phyloP scores from a whole-genome alignment of 225 moss, liverwort and hornwort genomes.

The Rhytidiadelphus loreus region DNA sequence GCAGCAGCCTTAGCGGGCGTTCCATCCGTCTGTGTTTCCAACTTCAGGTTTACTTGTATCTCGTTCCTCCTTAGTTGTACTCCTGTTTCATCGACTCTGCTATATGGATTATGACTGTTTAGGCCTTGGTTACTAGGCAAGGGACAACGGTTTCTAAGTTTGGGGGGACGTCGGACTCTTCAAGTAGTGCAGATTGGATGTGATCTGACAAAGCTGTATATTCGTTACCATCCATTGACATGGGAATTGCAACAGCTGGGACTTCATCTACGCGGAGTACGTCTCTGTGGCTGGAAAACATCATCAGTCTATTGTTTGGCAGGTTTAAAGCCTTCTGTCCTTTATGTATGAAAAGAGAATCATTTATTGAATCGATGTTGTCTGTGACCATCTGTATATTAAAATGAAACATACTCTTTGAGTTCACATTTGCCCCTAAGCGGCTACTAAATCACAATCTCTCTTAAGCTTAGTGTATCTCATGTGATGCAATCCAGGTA shows the following conservation, averaged over 20 bases:
- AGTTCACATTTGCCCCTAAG: not conserved
- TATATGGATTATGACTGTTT: not conserved
- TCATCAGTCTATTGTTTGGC: constrained; percentile 80
- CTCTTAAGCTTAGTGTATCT: not conserved
- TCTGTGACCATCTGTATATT: not conserved
- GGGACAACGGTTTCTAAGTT: not conserved
- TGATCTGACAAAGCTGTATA: not conserved
- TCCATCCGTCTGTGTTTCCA: constrained; percentile 78
- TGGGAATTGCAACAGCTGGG: constrained; percentile 61
- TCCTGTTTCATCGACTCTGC: not conserved
- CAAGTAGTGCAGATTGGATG: not conserved
- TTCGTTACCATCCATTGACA: not conserved
- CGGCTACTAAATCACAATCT: not conserved
- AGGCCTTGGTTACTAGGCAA: not conserved
- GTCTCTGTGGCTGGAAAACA: constrained; percentile 63
- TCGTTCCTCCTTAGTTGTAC: not conserved
- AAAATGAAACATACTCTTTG: not conserved
- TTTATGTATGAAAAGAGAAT: not conserved
- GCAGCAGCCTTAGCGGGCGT: constrained; percentile 74
- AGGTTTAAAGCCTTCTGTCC: constrained; percentile 26
- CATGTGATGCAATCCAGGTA: not conserved
- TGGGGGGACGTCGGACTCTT: not conserved
- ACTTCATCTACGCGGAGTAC: constrained; percentile 93
- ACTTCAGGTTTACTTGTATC: constrained; percentile 58
- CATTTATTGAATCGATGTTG: not conserved